Evolutionary conservation across 208 protist species (phyloP).

Genomic region (Wallacemonas collosoma): DNA sequence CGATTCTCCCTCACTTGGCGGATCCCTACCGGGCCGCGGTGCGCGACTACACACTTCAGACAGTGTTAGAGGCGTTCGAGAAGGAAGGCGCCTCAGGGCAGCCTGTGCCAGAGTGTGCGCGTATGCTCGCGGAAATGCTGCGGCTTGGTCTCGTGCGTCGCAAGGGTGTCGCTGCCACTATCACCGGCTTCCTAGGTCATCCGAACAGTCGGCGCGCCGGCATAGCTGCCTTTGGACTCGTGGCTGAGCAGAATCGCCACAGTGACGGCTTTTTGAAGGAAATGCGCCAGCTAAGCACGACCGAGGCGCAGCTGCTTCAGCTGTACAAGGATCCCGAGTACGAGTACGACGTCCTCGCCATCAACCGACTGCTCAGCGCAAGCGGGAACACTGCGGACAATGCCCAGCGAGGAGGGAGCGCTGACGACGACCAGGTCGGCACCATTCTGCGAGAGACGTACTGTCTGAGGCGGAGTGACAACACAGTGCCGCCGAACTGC

Average conservation of each 20-base stretch:
- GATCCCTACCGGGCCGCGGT: conserved; percentile 40
- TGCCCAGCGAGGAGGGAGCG: not conserved
- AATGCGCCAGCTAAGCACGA: conserved; percentile 26
- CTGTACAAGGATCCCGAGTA: conserved; percentile 55
- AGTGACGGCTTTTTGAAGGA: conserved; percentile 43
- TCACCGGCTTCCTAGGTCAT: conserved; percentile 57
- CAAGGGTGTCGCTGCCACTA: conserved; percentile 40
- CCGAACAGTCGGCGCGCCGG: conserved; percentile 40
- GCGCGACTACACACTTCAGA: conserved; percentile 63
- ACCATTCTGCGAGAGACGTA: conserved; percentile 1
- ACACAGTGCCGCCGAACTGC: conserved; percentile 43
- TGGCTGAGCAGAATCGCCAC: conserved; percentile 46
- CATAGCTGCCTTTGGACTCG: conserved; percentile 52
- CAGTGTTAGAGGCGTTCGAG: conserved; percentile 48
- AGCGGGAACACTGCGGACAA: conserved; percentile 1
- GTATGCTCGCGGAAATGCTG: conserved; percentile 65
- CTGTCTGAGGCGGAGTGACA: not conserved
- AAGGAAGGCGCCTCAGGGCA: not conserved
- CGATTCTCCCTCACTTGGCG: conserved; percentile 47
- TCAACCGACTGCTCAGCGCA: conserved; percentile 54
- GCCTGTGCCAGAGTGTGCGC: conserved; percentile 32
- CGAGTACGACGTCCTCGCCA: conserved; percentile 68
- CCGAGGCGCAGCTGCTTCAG: conserved; percentile 33
- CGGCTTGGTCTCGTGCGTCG: conserved; percentile 55
- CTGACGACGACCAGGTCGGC: conserved; percentile 5